Evolutionary conservation across 805 yeast species (phyloP), one percentile per base, ranked within the genome.

Genomic region (Peterozyma xylosa): DNA sequence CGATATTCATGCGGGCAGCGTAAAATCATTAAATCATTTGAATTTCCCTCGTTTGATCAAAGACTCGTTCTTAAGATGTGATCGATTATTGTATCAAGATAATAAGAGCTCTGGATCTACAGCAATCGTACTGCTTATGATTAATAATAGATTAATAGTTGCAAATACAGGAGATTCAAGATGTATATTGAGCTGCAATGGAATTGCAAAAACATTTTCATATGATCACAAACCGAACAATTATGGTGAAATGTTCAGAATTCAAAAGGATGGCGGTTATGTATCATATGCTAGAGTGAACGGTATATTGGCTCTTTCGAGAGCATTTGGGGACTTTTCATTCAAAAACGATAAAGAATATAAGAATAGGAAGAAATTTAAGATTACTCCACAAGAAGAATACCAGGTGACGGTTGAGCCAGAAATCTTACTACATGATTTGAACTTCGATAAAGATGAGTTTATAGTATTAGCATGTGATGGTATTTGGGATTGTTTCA

Each of bases 151-250:
- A 33, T 54, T 67, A 16, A 63, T 85, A 11, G 81, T 78, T 11
- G 83, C 86, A 13, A 85, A 85, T 53, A 71, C 86, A 2, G 95
- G 95, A 4, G 95, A 85, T 59, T 82, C 90, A 6, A 67, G 95
- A 47, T 73, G 84, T 47, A 73, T 84, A 6, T 52, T 81, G 38
- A 71, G 81, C 11, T 59, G 61, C 37, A 55, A 69, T 15, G 88
- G 87, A 1, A 53, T 56, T 6, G 66, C 82, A 9, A 84, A 84
- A 57, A 72, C 67, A 4, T 51, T 83, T 49, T 80, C 87, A 7
- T 82, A 70, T 55, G 91, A 84, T 55, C 82, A 77, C 58, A 77
- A 77, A 57, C 82, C 82, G 7, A 67, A 70, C 34, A 74, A 76
- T 53, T 68, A 74, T 50, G 82, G 82, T 15, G 82, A 77, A 53